Conservation (phyloP, 805 yeast species). For the Dipodascus albidus region DNA sequence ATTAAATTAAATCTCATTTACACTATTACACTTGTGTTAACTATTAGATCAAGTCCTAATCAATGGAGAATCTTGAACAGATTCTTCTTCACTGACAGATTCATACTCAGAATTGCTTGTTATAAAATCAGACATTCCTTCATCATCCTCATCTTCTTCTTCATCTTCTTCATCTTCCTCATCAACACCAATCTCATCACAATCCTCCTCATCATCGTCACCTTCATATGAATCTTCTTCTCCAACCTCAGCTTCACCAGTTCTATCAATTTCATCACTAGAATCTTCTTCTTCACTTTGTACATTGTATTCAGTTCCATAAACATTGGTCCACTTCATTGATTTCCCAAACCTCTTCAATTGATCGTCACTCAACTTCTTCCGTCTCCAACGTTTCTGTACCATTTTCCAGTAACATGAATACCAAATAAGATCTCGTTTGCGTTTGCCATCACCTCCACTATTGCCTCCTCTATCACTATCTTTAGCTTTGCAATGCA, state of each 20-base stretch:
- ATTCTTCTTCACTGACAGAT: neutral
- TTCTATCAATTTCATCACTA: slow-evolving; percentile 21
- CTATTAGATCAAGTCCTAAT: too few species aligned
- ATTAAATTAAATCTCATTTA: too few species aligned
- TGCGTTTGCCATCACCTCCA: slow-evolving; percentile 2
- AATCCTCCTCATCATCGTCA: slow-evolving; percentile 18
- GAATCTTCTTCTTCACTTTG: slow-evolving; percentile 28
- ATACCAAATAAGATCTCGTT: slow-evolving; percentile 20
- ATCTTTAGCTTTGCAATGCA: too few species aligned
- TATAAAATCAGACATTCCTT: too few species aligned
- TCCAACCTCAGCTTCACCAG: slow-evolving; percentile 20
- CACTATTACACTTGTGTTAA: too few species aligned
- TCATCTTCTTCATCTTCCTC: slow-evolving; percentile 15
- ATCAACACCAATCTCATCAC: slow-evolving; percentile 11
- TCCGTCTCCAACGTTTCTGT: slow-evolving; percentile 12
- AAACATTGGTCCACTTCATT: too few species aligned
- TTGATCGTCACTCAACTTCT: too few species aligned
- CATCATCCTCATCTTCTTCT: slow-evolving; percentile 18
- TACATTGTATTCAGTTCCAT: too few species aligned
- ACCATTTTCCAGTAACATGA: slow-evolving; percentile 17
- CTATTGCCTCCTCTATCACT: neutral
- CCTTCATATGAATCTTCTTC: slow-evolving; percentile 6
- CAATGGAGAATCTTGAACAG: too few species aligned
- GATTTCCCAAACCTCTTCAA: slow-evolving; percentile 21
- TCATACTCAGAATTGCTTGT: neutral